Conservation (phyloP, 1,284 basidiomycete species). For the Tremellales sp. region DNA sequence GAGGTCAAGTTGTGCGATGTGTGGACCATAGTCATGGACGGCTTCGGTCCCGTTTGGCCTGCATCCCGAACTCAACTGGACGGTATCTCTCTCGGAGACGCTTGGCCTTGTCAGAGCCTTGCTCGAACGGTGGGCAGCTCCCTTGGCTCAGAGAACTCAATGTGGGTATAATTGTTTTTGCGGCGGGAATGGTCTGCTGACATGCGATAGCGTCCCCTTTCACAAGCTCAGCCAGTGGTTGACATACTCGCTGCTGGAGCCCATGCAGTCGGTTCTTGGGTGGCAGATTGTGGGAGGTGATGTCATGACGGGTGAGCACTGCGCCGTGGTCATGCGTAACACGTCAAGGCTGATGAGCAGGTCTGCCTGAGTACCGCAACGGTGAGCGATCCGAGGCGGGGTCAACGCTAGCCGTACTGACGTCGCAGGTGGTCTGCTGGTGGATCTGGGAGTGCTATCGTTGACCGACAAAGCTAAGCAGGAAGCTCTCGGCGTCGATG, state of each 20-base stretch:
- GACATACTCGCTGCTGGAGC: conserved; percentile 80
- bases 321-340: background rate
- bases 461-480: conserved; percentile 53
- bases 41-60: background rate
- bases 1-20: conserved; percentile 68
- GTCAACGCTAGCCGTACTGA: background rate
- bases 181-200: background rate
- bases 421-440: conserved; percentile 62
- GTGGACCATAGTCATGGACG: conserved; percentile 52
- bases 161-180: background rate
- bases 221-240: conserved; percentile 95
- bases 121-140: background rate
- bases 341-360: background rate
- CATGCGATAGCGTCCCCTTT: conserved; percentile 74
- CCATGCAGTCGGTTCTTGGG: conserved; percentile 67
- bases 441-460: conserved; percentile 74
- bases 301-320: background rate
- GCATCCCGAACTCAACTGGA: conserved; percentile 6
- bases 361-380: conserved; percentile 80
- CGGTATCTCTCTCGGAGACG: conserved; percentile 67
- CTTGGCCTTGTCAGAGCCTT: conserved; percentile 74
- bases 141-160: background rate
- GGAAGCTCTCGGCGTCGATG: conserved; percentile 43
- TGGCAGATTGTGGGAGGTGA: conserved; percentile 55
- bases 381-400: conserved; percentile 36